Base-by-base conservation (phyloP, 495 filamentous ascomycete species). In the Podospora pseudocomata region DNA sequence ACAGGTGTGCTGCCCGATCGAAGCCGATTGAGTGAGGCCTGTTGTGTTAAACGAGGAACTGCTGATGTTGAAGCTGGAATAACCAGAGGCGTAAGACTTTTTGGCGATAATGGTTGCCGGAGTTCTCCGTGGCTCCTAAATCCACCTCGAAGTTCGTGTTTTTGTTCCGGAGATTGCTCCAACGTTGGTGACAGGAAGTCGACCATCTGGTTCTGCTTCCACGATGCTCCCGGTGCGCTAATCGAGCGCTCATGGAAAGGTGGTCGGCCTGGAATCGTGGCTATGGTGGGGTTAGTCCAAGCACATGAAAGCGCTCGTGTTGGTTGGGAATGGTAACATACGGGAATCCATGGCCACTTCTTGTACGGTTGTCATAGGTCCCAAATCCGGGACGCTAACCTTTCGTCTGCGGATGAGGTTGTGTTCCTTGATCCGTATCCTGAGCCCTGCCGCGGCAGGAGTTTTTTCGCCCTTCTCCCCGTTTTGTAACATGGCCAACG, bases 301-400 rank as follows among this genome's bases (percentile, higher is more conserved):
- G 39, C 28, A 16, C 39, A 49, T 16, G 15, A 44, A 27, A 55
- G 58, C 16, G 57, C 30, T n/a, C 19, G 16, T 32, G 57, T 9
- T 27, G 32, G 57, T 9, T 27, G 9, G 34, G 19, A n/a, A 39
- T 60, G 53, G 20, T 15, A 2, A 84, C 90, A 82, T 85, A 92
- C 90, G 90, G 74, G 90, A 92, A 77, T 92, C 90, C 82, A 91
- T 86, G 56, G 84, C 77, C 60, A 82, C 75, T 72, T 91, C 90
- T 67, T 89, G 87, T 15, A 90, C 87, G 3, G 87, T 90, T 5
- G 87, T 87, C 87, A 90, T 88, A 55, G 86, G 84, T 4, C 86
- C 88, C 27, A 90, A 74, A 63, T 90, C 89, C 13, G 88, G 83
- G 6, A 88, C 84, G 73, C 84, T 89, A 70, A 86, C 79, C 71